These are phyloP conservation scores for Ilex asprella DNA, from an alignment of 257 asterid genomes.

Conservation along the genomic window DNA sequence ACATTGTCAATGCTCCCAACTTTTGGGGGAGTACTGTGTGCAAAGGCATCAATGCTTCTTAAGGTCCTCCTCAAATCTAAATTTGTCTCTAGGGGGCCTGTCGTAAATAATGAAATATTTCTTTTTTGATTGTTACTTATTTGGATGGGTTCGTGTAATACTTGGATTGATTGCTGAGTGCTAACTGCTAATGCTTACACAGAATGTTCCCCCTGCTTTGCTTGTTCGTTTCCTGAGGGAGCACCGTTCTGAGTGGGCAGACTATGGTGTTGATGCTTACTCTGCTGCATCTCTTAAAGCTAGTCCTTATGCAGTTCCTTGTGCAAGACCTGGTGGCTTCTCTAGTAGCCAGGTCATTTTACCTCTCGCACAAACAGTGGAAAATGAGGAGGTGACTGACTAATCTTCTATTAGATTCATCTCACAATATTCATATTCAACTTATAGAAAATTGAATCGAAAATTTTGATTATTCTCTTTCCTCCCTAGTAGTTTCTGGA, in stretches of 20 bases:
- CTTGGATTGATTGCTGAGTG: too few relatives aligned
- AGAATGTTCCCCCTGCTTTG: conserved; percentile 82
- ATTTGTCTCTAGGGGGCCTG: too few relatives aligned
- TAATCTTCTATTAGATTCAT: not conserved
- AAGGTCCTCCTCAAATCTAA: conserved; percentile 38
- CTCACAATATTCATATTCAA: not conserved
- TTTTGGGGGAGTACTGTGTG: conserved; percentile 86
- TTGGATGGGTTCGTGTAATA: too few relatives aligned
- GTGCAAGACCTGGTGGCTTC: conserved; percentile 60
- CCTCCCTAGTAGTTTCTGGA: conserved; percentile 54
- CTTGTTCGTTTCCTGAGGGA: conserved; percentile 82
- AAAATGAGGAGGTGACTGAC: conserved; percentile 66
- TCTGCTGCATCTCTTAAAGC: conserved; percentile 78
- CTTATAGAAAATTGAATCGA: not conserved
- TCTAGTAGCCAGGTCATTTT: conserved; percentile 70
- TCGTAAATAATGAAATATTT: too few relatives aligned
- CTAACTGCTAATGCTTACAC: not conserved
- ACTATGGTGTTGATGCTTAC: conserved; percentile 70
- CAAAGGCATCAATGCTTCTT: conserved; percentile 95
- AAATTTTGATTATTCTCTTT: not conserved
- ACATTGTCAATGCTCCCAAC: conserved; percentile 64
- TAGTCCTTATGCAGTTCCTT: conserved; percentile 60
- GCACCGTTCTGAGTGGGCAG: conserved; percentile 95
- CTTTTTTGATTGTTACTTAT: too few relatives aligned
- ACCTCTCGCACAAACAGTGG: conserved; percentile 79